phyloP scores from a whole-genome alignment of 78 protist genomes.

The Dictyostelium capitatum region DNA sequence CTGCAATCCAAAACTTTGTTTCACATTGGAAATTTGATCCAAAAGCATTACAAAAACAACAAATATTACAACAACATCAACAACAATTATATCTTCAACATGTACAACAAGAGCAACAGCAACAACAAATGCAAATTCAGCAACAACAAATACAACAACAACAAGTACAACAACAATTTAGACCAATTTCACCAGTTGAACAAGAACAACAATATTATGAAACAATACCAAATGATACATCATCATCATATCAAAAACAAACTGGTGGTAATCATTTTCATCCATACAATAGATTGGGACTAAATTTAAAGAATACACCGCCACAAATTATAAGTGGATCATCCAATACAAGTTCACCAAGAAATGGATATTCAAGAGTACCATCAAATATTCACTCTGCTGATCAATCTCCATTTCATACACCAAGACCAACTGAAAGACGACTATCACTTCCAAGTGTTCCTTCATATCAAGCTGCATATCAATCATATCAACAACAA shows the following conservation, averaged over 20 bases:
- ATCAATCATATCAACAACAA: constrained; percentile 31
- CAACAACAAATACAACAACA: constrained; percentile 22
- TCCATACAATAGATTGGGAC: constrained; percentile 16
- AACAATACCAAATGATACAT: not conserved
- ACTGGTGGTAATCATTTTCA: not conserved
- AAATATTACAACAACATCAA: constrained; percentile 32
- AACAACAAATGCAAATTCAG: constrained; percentile 1
- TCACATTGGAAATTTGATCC: constrained; percentile 71
- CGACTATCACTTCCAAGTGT: constrained; percentile 30
- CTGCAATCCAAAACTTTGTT: constrained; percentile 26
- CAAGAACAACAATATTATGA: constrained; percentile 11
- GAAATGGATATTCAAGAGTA: not conserved
- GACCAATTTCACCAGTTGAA: not conserved
- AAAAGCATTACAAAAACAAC: constrained; percentile 36
- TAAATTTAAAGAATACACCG: constrained; percentile 18
- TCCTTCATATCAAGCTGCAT: not conserved
- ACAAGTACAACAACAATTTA: not conserved
- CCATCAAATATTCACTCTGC: constrained; percentile 5
- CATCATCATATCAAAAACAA: not conserved
- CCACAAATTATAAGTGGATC: not conserved
- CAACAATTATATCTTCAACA: constrained; percentile 7
- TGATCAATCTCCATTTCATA: not conserved
- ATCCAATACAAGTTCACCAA: not conserved
- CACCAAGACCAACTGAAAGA: constrained; percentile 48
- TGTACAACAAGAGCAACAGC: not conserved